Base-by-base conservation (phyloP, 352 stramenopile species). In the Phytophthora sojae region DNA sequence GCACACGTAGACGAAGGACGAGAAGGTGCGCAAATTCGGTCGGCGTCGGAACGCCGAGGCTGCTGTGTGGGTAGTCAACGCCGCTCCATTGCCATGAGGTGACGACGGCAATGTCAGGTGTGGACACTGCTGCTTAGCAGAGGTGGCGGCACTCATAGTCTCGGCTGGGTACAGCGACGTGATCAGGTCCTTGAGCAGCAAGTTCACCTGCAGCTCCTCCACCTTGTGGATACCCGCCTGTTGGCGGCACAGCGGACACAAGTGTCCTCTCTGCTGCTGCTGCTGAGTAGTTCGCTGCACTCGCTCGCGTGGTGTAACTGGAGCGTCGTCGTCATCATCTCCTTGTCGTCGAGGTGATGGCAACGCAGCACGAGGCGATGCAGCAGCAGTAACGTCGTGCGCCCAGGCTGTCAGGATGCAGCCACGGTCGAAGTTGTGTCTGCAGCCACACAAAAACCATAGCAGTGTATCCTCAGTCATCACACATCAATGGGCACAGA, bases 381-480 rank as follows among this genome's bases (percentile, higher is more conserved):
- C 23, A 21, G 30, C 64, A 26, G 39, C 23, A 26, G 30, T 61
- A 26, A 54, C 52, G 53, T 86, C 74, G 51, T 89, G 80, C 4
- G 71, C 60, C 86, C 86, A 94, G 5, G 86, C 86, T 0, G 74
- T 84, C 23, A 94, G 60, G 26, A 94, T 87, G 63, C 87, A 94
- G 6, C 87, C 87, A 8, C 87, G 85, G 63, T 94, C 87, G 61
- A 93, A 94, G 73, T 94, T 94, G 72, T 94, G 87, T n/a, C 87
- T 94, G 62, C 19, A 62, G 39, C 6, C 59, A 65, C 49, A 60
- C 7, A 61, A 57, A 44, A 44, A 0, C 37, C 6, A 44, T 32
- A 5, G 29, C 29, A 32, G 29, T 32, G 29, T 32, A 32, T 32
- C 29, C 29, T 32, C n/a, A 58, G 47, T 26, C 19, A 56, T 25